Evolutionary conservation across 768 basidiomycete genomes (phyloP).

Genomic region (Pleurotus eryngii): DNA sequence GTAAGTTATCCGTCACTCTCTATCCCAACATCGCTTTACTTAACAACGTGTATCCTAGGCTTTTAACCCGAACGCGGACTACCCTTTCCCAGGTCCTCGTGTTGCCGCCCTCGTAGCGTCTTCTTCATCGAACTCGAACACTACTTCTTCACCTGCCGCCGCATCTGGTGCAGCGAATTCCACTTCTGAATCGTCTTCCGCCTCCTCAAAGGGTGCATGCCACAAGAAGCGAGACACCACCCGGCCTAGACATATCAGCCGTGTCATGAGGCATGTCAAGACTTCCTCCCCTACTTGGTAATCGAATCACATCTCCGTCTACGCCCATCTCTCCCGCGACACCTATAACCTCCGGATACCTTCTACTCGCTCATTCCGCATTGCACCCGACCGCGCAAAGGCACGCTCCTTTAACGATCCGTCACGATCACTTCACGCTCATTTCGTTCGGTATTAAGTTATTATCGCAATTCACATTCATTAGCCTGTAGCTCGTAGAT

Average conservation of each 20-base stretch:
- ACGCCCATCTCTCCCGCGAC: no score
- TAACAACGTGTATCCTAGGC: slow-evolving; percentile 12
- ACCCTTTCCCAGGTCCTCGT: slow-evolving; percentile 51
- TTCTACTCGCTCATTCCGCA: no score
- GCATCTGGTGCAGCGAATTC: slow-evolving; percentile 9
- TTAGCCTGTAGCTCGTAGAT: no score
- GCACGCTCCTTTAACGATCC: no score
- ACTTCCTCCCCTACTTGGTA: no score
- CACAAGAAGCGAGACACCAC: slow-evolving; percentile 17
- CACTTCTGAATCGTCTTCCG: slow-evolving; percentile 11
- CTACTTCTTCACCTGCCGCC: slow-evolving; percentile 1
- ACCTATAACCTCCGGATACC: no score
- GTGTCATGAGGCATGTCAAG: slow-evolving; percentile 19
- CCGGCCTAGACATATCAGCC: slow-evolving; percentile 24
- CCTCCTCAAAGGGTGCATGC: slow-evolving; percentile 13
- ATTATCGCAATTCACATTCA: no score
- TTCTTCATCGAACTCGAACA: slow-evolving; percentile 1
- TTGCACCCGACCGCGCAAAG: no score
- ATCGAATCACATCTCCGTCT: no score
- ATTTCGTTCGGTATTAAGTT: no score
- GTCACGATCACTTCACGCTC: no score
- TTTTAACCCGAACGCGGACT: slow-evolving; percentile 26
- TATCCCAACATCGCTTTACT: no score
- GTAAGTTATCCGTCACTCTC: slow-evolving; percentile 20
- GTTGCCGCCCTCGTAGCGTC: slow-evolving; percentile 37